Base-by-base conservation (phyloP, 768 basidiomycete species). In the Tremella yokohamensis region DNA sequence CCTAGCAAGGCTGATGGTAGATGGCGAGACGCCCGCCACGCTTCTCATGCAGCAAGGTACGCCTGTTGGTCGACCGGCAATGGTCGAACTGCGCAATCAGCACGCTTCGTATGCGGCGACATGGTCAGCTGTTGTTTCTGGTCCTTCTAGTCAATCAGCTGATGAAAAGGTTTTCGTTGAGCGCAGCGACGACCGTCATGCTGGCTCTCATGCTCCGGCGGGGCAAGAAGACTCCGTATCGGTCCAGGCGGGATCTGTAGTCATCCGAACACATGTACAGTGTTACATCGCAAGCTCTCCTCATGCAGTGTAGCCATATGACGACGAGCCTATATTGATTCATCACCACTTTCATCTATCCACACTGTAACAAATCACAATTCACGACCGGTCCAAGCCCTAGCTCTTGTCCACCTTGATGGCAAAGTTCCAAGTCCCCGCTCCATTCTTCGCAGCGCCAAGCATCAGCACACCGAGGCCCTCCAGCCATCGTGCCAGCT, bases 61-160 rank as follows among this genome's bases (percentile, higher is more conserved):
- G 47, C 96, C 96, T 2, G 79, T 98, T 47, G 96, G 94, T 40
- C 84, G 90, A 50, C 76, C 86, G 20, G 83, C 90, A 2, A 83
- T 84, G 1, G 84, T 97, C 22, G 90, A 97, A 68, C 79, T 99
- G 45, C 82, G 96, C 49, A 99, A 99, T 76, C 84, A 90, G 38
- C 96, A 99, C 78, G 81, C 89, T 7, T 92, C 90, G 11, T 99
- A 99, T 77, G 90, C 96, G 3, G 83, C 88, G 13, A 99, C 93
- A 11, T 99, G 96, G 96, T 92, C 72, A 37, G 82, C 70, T 13
- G 12, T 26, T 8, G 4, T 18, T 29, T 26, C 34, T 29, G 4
- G 13, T 40, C 26, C 9, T 6, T 19, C 16, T 40, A 15, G 19
- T 25, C 47, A 38, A 11, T 52, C 58, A 25, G 15, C 22, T 39